Base-by-base conservation (phyloP, 768 basidiomycete genomes). In the Mycena metata region DNA sequence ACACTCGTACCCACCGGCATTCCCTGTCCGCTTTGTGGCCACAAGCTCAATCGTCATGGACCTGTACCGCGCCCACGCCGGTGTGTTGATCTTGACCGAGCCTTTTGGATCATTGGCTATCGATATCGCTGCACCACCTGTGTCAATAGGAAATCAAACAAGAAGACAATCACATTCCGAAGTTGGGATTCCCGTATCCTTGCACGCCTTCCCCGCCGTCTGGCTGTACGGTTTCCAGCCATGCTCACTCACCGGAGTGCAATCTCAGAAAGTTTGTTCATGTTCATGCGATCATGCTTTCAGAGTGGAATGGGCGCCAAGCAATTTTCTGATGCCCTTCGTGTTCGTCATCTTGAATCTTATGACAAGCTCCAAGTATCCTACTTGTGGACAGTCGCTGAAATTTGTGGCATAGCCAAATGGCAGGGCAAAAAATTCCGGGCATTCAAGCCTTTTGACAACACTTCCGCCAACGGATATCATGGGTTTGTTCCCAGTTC, bases 401-500 rank as follows among this genome's bases (percentile, higher is more conserved):
- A 26, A 5, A 8, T 3, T 7, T 6, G 26, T 4, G 17, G 7
- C 24, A 24, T 51, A 24, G 11, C 11, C 11, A 11, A 6, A 12
- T 33, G 24, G 7, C 24, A 3, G 8, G 50, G 15, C 2, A 26
- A 15, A 13, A 51, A 51, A 33, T 51, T 51, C 26, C 11, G 30
- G 26, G 30, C 24, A 23, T 51, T 51, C 50, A 4, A 7, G 2
- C 50, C 50, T 6, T 51, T 51, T 30, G 24, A 51, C 16, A 24
- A 51, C 17, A 9, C 8, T 2, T 51, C 50, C 13, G 11, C 24
- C 2, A 7, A 26, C 6, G 50, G 24, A 6, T 51, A 30, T 21
- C 73, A 74, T 60, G 75, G 74, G 0, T 78, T 73, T 54, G 49
- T 73, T 2, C 78, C 77, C 7, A 69, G 70, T 61, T 39, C 21